Evolutionary conservation across 2,329 filamentous ascomycete genomes (phyloP), one percentile per base, ranked within the genome.

Genomic region (Shiraia bambusicola): DNA sequence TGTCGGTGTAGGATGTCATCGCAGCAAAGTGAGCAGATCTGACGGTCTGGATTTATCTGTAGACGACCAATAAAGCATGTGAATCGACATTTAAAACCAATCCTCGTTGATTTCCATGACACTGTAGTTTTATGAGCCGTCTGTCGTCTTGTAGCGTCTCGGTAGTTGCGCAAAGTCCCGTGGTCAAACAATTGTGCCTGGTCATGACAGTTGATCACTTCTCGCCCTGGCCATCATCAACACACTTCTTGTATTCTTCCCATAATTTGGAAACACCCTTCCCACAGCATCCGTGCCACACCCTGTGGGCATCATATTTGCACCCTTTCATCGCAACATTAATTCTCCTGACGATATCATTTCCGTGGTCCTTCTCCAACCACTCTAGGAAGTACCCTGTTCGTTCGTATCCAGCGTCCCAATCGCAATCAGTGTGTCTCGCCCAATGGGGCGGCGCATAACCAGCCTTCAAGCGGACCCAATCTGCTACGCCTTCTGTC

Each of bases 331-430:
- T 67, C 50, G 77, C 79, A 59, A 83, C 84, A 59, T 94, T 80
- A 35, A 93, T 67, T 42, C 73, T 76, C 41, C 80, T 65, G 4
- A 78, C 74, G 32, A 70, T 69, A 19, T 76, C 75, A n/a, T 52
- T 50, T 1, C 76, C 76, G 49, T 70, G 86, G 34, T 76, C 76
- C 26, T 73, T 67, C 70, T 96, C 91, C 33, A 97, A 71, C 72
- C 88, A 95, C 40, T 93, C 84, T 36, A 97, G 71, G 57, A 97
- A 97, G 67, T 88, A 97, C 1, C 84, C 93, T 6, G 92, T 97
- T 53, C 86, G 81, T 72, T 96, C 86, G 69, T 97, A 97, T 0
- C 91, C 91, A 28, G 77, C 80, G 67, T 95, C 89, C 91, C 91
- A 96, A n/a, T 78, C 76, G 13, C 79, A 78, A 13, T 75, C 71